These are phyloP conservation scores for Zasmidium angulare DNA, from an alignment of 2,329 filamentous ascomycete genomes.

Conservation along the genomic window DNA sequence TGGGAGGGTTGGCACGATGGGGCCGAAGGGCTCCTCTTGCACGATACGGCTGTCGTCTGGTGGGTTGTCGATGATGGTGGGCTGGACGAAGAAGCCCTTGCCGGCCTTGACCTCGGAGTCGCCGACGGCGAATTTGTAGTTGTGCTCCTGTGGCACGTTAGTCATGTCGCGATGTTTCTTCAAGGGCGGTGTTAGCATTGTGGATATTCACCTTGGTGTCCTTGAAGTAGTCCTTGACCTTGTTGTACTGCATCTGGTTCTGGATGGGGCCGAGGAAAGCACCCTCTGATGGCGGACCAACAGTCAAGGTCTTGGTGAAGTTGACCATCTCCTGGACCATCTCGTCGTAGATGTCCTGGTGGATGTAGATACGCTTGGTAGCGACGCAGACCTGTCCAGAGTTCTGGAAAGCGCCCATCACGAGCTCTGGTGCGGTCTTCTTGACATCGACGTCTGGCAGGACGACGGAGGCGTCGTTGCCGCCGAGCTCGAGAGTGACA, in stretches of 20 bases:
- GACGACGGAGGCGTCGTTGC: slow-evolving; percentile 63
- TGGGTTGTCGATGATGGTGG: slow-evolving; percentile 50
- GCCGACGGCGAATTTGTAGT: slow-evolving; percentile 55
- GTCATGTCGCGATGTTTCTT: not conserved
- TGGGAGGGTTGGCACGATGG: slow-evolving; percentile 49
- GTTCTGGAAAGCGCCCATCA: slow-evolving; percentile 57
- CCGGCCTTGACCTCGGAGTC: slow-evolving; percentile 48
- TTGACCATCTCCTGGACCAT: slow-evolving; percentile 51
- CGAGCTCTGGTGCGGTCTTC: slow-evolving; percentile 50
- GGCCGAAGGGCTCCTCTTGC: slow-evolving; percentile 53
- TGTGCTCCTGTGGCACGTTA: slow-evolving; percentile 25
- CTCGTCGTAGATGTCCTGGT: slow-evolving; percentile 52
- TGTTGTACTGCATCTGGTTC: slow-evolving; percentile 58
- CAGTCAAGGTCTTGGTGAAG: slow-evolving; percentile 46
- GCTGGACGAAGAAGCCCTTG: slow-evolving; percentile 44
- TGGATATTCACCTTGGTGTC: slow-evolving; percentile 32
- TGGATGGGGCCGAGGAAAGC: slow-evolving; percentile 59
- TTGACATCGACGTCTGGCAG: slow-evolving; percentile 58
- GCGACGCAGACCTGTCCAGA: slow-evolving; percentile 58
- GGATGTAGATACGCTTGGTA: slow-evolving; percentile 58
- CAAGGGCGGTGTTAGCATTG: not conserved
- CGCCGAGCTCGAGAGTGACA: slow-evolving; percentile 61
- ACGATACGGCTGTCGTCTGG: slow-evolving; percentile 41
- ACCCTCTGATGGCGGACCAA: slow-evolving; percentile 41
- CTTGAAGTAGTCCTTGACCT: slow-evolving; percentile 44